Evolutionary conservation across 2,329 filamentous ascomycete species (phyloP).

Genomic region (Madurella mycetomatis): DNA sequence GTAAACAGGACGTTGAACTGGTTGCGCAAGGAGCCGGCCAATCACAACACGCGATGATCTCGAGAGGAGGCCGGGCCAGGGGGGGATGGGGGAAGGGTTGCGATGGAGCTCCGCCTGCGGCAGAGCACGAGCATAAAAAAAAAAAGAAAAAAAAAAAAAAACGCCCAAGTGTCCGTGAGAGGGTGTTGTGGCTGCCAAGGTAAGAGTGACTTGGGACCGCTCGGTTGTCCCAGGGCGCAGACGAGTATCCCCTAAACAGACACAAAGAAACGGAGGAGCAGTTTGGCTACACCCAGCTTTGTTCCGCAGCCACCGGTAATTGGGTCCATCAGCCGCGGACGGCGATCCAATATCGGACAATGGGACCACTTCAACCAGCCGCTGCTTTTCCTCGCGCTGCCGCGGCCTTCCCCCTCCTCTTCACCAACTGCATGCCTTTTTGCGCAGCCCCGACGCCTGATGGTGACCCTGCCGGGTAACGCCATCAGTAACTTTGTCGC

Average conservation of each 20-base stretch:
- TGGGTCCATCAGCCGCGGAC: background rate
- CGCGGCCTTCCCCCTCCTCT: background rate
- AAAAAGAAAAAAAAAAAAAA: no score
- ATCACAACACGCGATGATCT: conserved; percentile 23
- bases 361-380: background rate
- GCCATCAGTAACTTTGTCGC: no score
- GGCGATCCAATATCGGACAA: background rate
- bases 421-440: background rate
- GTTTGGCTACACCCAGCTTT: background rate
- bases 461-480: background rate
- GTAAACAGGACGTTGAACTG: conserved; percentile 27
- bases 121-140: conserved; percentile 8
- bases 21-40: conserved; percentile 29
- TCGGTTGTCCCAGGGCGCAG: background rate
- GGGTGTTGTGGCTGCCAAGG: conserved; percentile 3
- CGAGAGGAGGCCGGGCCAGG: conserved; percentile 23
- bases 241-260: background rate
- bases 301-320: background rate
- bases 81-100: conserved; percentile 9
- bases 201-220: background rate
- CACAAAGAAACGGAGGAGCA: background rate
- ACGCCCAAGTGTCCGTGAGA: conserved; percentile 19
- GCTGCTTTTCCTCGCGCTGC: no score
- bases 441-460: background rate
- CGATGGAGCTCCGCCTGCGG: conserved; percentile 8